phyloP scores from a whole-genome alignment of 2,329 filamentous ascomycete genomes.

The Beauveria rudraprayagi region DNA sequence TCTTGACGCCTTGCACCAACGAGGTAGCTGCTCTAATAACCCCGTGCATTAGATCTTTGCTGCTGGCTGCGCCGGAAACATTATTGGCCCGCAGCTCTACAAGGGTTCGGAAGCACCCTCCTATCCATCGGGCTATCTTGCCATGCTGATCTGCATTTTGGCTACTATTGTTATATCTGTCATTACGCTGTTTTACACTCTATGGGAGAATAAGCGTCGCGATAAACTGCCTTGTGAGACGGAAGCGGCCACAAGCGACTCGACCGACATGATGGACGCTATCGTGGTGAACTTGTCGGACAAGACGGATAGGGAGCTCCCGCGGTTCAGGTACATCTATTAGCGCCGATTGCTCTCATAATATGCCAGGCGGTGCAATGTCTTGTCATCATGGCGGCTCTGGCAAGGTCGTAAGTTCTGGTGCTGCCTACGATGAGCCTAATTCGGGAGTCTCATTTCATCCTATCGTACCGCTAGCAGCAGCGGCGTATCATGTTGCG shows the following conservation, averaged over 20 bases:
- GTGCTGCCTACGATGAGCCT: too few relatives aligned
- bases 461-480: too few relatives aligned
- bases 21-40: neutral
- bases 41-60: slow-evolving; percentile 36
- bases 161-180: slow-evolving; percentile 37
- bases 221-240: slow-evolving; percentile 34
- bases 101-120: slow-evolving; percentile 46
- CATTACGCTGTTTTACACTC: slow-evolving; percentile 19
- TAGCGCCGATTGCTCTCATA: slow-evolving; percentile 6
- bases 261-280: slow-evolving; percentile 30
- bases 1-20: too few relatives aligned
- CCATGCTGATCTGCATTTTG: slow-evolving; percentile 49
- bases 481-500: too few relatives aligned
- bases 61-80: slow-evolving; percentile 52
- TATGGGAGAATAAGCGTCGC: neutral
- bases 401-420: too few relatives aligned
- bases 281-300: slow-evolving; percentile 28
- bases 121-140: slow-evolving; percentile 54
- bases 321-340: slow-evolving; percentile 45
- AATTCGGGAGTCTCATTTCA: too few relatives aligned
- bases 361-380: too few relatives aligned
- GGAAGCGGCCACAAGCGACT: slow-evolving; percentile 35
- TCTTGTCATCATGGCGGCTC: too few relatives aligned
- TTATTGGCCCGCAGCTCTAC: slow-evolving; percentile 54
- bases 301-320: slow-evolving; percentile 47